Base-by-base conservation (phyloP, 139 green algal genomes). In the Nannochloris sp. region DNA sequence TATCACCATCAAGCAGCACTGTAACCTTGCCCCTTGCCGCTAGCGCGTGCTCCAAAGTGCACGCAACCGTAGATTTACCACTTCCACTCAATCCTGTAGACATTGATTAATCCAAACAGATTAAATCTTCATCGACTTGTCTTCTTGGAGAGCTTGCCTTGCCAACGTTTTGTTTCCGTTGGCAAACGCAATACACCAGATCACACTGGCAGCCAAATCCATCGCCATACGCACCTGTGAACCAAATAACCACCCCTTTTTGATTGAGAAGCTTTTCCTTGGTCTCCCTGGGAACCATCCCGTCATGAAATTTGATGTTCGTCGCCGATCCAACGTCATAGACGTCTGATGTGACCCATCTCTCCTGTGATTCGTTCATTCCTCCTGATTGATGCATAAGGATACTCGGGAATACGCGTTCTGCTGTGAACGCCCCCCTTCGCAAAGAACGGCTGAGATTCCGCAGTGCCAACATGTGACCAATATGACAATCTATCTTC, bases 261-360 rank as follows among this genome's bases (percentile, higher is more conserved):
- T 97, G 91, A 19, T 79, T 71, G 61, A 97, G 66, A 2, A 87
- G 37, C 21, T 69, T 55, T 75, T 97, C 81, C 78, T 95, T 94
- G 40, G 61, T 53, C 4, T 66, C 66, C 11, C 72, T 72, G 10
- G 49, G 49, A 12, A 69, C 60, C 60, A 66, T 66, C 19, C 80
- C 79, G 62, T 95, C 89, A 51, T 96, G 88, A 81, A 88, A 96
- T 68, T 90, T 90, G 68, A 96, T 95, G 76, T 96, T 96, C 4
- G 85, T 95, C 4, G 83, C 86, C 6, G 71, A 44, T 31, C 79
- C 87, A 6, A 95, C 81, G 63, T 88, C 75, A 68, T 93, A 91
- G 1, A 82, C 63, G 10, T n/a, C 18, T n/a, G n/a, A 23, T 23
- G 61, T 68, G 11, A 61, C 40, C 15, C 46, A 25, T 53, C n/a